phyloP scores from a whole-genome alignment of 2,329 filamentous ascomycete genomes.

The Aureobasidium sp. region DNA sequence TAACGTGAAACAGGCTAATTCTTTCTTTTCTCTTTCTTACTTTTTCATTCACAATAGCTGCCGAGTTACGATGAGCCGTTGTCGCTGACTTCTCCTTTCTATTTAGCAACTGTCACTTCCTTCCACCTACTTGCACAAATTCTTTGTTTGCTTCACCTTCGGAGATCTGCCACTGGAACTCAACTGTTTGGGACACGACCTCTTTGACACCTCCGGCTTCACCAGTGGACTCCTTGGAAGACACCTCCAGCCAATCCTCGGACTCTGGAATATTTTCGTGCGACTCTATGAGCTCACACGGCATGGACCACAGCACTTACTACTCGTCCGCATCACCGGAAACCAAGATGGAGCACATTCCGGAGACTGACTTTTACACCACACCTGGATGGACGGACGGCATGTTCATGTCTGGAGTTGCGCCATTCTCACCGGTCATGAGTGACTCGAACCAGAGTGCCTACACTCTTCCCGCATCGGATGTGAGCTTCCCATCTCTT shows the following conservation, averaged over 20 bases:
- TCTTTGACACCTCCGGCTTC: conserved; percentile 13
- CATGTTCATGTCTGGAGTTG: neutral
- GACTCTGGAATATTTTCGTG: conserved; percentile 13
- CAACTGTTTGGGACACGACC: conserved; percentile 11
- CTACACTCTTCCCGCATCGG: conserved; percentile 4
- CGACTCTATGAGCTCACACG: conserved; percentile 26
- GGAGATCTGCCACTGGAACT: conserved; percentile 15
- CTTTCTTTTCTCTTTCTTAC: neutral
- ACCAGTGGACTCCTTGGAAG: conserved; percentile 10
- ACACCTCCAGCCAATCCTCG: conserved; percentile 3
- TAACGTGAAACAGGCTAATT: conserved; percentile 9
- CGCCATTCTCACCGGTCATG: conserved; percentile 10
- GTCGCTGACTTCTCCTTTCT: conserved; percentile 8
- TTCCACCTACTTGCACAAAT: conserved; percentile 10
- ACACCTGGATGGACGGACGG: conserved; percentile 7
- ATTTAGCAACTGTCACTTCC: conserved; percentile 14
- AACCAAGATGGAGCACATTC: conserved; percentile 24
- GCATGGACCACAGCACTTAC: conserved; percentile 34
- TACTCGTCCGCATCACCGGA: conserved; percentile 23
- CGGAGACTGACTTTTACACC: conserved; percentile 24
- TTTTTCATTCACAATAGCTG: neutral
- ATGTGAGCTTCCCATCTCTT: conserved; percentile 5
- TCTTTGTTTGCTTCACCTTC: conserved; percentile 13
- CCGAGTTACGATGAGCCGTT: neutral
- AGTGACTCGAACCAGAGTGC: conserved; percentile 5